These are phyloP conservation scores for Hippophae tibetana DNA, from an alignment of 306 rosid species.

Conservation along the genomic window DNA sequence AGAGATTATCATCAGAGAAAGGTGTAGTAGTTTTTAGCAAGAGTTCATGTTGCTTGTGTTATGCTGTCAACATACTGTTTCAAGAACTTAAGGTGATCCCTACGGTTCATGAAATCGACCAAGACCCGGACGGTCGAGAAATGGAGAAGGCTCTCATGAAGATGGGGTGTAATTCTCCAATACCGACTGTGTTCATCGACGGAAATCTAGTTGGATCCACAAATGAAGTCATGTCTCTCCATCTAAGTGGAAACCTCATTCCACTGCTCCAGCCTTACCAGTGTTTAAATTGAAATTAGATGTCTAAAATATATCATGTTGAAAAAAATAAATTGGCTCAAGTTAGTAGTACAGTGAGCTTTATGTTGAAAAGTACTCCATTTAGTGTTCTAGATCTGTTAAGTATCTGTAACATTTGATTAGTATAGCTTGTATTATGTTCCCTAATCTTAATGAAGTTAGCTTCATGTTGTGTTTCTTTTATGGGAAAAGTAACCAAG, in stretches of 20 bases:
- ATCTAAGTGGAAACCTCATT: constrained; percentile 65
- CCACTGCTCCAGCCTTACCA: constrained; percentile 47
- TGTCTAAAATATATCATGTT: constrained; percentile 24
- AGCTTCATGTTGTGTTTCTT: constrained; percentile 22
- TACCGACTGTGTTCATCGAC: constrained; percentile 90
- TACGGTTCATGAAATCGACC: constrained; percentile 62
- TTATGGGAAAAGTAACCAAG: neutral
- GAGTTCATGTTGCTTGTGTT: constrained; percentile 87
- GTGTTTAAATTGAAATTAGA: constrained; percentile 18
- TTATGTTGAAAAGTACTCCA: constrained; percentile 26
- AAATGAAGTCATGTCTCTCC: constrained; percentile 94
- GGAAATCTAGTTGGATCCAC: constrained; percentile 79
- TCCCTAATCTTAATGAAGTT: constrained; percentile 56
- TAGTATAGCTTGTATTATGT: constrained; percentile 36
- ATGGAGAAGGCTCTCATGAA: constrained; percentile 76
- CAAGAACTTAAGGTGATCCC: constrained; percentile 56
- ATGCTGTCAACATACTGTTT: constrained; percentile 74
- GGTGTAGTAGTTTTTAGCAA: constrained; percentile 92
- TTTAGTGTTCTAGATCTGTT: constrained; percentile 12
- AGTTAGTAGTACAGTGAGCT: constrained; percentile 23
- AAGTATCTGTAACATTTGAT: constrained; percentile 41
- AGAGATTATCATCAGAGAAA: constrained; percentile 59
- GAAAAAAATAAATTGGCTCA: constrained; percentile 56
- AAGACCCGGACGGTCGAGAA: constrained; percentile 76
- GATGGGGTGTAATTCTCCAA: constrained; percentile 57